Evolutionary conservation across 78 protist genomes (phyloP).

Genomic region (Dictyostelium firmibasis): DNA sequence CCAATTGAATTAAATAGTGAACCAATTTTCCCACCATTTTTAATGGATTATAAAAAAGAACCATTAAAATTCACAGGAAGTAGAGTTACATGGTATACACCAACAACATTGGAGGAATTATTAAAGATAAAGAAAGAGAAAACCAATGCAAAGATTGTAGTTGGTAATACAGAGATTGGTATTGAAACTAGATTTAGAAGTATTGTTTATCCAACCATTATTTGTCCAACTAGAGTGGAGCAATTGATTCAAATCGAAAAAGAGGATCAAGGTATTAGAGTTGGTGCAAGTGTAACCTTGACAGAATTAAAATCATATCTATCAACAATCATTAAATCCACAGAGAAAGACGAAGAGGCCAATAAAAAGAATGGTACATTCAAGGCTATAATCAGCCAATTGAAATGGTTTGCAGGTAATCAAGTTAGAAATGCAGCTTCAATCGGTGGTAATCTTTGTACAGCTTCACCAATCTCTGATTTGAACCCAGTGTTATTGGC

Average conservation of each 20-base stretch:
- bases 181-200: slow-evolving; percentile 84
- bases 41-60: background rate
- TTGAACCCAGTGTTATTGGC: slow-evolving; percentile 90
- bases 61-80: slow-evolving; percentile 35
- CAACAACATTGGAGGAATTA: slow-evolving; percentile 76
- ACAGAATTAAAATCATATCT: slow-evolving; percentile 28
- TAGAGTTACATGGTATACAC: slow-evolving; percentile 82
- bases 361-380: background rate
- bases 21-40: slow-evolving; percentile 86
- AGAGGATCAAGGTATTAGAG: slow-evolving; percentile 34
- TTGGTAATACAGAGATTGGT: slow-evolving; percentile 91
- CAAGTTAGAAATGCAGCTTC: slow-evolving; percentile 94
- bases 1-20: slow-evolving; percentile 73
- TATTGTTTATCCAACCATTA: slow-evolving; percentile 31
- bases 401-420: slow-evolving; percentile 91
- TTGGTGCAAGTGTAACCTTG: slow-evolving; percentile 82
- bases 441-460: slow-evolving; percentile 91
- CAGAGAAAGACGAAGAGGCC: background rate
- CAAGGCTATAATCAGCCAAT: slow-evolving; percentile 71
- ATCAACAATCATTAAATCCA: background rate
- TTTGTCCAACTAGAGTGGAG: slow-evolving; percentile 62
- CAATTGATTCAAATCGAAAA: slow-evolving; percentile 43
- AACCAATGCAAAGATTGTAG: slow-evolving; percentile 83
- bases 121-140: slow-evolving; percentile 8
- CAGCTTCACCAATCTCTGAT: slow-evolving; percentile 94